phyloP scores from a whole-genome alignment of 2,329 filamentous ascomycete species.

The Apiospora pterosperma region DNA sequence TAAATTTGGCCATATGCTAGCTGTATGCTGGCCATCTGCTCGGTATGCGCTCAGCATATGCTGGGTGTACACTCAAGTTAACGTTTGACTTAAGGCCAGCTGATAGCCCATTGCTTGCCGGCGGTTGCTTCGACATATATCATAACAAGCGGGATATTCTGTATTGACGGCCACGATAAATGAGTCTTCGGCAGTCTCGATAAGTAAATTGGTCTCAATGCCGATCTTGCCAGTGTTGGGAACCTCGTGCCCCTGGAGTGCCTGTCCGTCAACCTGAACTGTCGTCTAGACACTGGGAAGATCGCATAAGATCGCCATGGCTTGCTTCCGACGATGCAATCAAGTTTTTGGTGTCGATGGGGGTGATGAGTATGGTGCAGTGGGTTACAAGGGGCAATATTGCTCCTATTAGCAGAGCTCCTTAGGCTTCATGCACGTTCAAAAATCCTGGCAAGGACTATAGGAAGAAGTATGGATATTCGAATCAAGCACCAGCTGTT shows the following conservation, averaged over 20 bases:
- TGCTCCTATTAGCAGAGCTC: neutral
- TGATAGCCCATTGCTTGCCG: neutral
- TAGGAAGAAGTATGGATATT: neutral
- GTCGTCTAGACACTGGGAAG: neutral
- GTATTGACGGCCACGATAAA: neutral
- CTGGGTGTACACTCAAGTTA: too few species aligned
- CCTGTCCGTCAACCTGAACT: neutral
- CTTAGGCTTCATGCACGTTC: neutral
- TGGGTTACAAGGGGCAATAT: neutral
- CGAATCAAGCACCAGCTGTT: neutral
- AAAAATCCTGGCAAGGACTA: neutral
- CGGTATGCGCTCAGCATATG: too few species aligned
- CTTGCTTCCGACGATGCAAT: neutral
- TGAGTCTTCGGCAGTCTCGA: neutral
- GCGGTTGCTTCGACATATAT: neutral
- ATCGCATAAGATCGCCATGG: neutral
- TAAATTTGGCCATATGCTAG: too few species aligned
- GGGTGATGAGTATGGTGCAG: neutral
- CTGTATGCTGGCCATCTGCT: too few species aligned
- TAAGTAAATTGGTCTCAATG: neutral
- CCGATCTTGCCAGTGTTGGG: neutral
- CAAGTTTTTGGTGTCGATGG: neutral
- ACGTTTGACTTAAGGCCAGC: too few species aligned
- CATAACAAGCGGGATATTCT: neutral
- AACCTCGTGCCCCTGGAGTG: neutral